Evolutionary conservation across 208 protist genomes (phyloP).

Genomic region (Trypanosoma boissoni): DNA sequence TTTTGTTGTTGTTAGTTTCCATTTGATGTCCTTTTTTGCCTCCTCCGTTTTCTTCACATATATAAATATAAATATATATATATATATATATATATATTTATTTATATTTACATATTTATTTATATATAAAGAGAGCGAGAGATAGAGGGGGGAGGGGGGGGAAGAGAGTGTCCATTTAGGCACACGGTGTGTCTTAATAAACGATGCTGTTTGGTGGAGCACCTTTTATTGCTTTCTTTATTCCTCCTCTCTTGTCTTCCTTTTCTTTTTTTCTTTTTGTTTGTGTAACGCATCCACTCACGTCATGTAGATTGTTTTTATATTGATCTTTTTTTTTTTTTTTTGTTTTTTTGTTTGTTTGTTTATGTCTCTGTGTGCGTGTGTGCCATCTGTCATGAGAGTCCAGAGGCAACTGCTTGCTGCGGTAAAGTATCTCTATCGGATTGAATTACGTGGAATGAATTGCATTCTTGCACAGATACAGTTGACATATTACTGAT

Average conservation of each 20-base stretch:
- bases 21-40: neutral
- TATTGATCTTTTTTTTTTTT: slow-evolving; percentile 20
- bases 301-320: neutral
- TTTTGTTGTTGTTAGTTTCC: slow-evolving; percentile 12
- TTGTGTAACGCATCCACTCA: neutral
- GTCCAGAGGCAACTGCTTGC: no score
- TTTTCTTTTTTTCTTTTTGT: slow-evolving; percentile 17
- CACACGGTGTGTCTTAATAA: neutral
- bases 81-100: neutral
- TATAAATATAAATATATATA: neutral
- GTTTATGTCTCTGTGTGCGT: neutral
- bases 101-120: neutral
- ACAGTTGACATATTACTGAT: neutral
- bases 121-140: neutral
- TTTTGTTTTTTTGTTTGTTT: slow-evolving; percentile 6
- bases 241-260: neutral
- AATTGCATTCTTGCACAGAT: no score
- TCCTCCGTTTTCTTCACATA: slow-evolving; percentile 3
- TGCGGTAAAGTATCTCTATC: no score
- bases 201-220: neutral
- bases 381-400: neutral
- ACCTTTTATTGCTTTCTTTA: neutral
- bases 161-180: neutral
- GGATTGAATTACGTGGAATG: no score
- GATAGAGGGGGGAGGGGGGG: neutral